Percentiles rank a stretch among this genome's conserved stretches.
Evolutionary conservation across 1,284 basidiomycete species (phyloP).

Genomic region (Apiotrichum montevideense): DNA sequence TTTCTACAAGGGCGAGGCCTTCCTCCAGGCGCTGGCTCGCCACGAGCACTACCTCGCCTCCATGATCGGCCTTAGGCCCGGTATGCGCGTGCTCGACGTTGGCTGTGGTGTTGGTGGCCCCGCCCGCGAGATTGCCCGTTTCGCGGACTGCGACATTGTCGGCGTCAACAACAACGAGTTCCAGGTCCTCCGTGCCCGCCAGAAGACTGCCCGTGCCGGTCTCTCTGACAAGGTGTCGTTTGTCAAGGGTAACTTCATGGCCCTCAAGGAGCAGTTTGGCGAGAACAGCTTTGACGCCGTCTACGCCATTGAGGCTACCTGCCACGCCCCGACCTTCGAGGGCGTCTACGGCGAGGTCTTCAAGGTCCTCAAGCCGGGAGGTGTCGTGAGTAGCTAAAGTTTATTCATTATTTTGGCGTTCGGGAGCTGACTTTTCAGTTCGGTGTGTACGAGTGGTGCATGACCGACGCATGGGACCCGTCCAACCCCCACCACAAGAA

Average conservation of each 20-base stretch:
- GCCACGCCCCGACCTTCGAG: slow-evolving; percentile 91
- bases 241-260: slow-evolving; percentile 95
- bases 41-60: slow-evolving; percentile 97
- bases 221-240: slow-evolving; percentile 73
- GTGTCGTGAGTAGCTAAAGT: slow-evolving; percentile 60
- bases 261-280: slow-evolving; percentile 84
- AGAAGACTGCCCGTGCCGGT: slow-evolving; percentile 74
- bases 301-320: slow-evolving; percentile 97
- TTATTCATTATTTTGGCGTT: no score
- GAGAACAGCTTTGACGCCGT: slow-evolving; percentile 92
- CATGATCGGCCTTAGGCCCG: slow-evolving; percentile 72
- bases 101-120: slow-evolving; percentile 98
- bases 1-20: slow-evolving; percentile 93
- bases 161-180: slow-evolving; percentile 97
- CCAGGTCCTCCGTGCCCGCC: slow-evolving; percentile 78
- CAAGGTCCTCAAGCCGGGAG: slow-evolving; percentile 94
- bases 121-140: slow-evolving; percentile 88
- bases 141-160: slow-evolving; percentile 80
- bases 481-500: slow-evolving; percentile 81
- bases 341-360: slow-evolving; percentile 92
- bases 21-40: slow-evolving; percentile 73
- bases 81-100: slow-evolving; percentile 95
- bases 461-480: slow-evolving; percentile 92
- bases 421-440: slow-evolving; percentile 54
- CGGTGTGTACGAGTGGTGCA: slow-evolving; percentile 97